Evolutionary conservation across 371 early-diverging fungal species (phyloP).

Genomic region (Amoeboradix gromovi): DNA sequence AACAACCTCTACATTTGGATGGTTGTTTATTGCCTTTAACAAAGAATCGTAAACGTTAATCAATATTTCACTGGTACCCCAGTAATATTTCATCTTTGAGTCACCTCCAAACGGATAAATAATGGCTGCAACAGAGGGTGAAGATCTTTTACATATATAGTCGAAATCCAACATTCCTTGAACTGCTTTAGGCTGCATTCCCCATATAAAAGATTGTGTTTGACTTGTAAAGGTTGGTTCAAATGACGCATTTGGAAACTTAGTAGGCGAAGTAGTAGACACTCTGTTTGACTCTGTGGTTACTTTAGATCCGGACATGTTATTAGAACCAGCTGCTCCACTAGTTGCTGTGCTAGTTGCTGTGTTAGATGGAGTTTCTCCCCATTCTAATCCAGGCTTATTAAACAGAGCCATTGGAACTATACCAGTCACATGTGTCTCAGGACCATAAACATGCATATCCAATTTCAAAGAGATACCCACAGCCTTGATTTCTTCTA

Average conservation of each 20-base stretch:
- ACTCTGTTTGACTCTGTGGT: background rate
- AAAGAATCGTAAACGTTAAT: slow-evolving; percentile 66
- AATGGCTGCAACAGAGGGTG: slow-evolving; percentile 93
- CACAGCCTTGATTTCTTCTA: slow-evolving; percentile 67
- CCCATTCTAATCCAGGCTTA: slow-evolving; percentile 5
- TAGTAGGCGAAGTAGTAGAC: background rate
- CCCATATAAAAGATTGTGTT: slow-evolving; percentile 80
- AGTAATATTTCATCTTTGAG: slow-evolving; percentile 92
- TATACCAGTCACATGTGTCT: slow-evolving; percentile 87
- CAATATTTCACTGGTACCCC: slow-evolving; percentile 89
- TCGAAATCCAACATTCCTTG: slow-evolving; percentile 98
- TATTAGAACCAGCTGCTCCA: background rate
- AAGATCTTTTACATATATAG: slow-evolving; percentile 75
- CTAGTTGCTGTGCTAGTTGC: background rate
- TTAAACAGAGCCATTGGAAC: slow-evolving; percentile 59
- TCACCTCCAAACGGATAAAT: slow-evolving; percentile 92
- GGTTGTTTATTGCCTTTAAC: slow-evolving; percentile 46
- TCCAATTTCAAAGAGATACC: slow-evolving; percentile 71
- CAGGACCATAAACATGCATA: slow-evolving; percentile 83
- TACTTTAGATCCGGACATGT: background rate
- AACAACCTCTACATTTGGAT: slow-evolving; percentile 71
- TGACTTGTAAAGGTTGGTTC: slow-evolving; percentile 44
- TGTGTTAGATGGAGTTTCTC: background rate
- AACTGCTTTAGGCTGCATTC: slow-evolving; percentile 93
- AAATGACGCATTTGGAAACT: slow-evolving; percentile 7